These are phyloP conservation scores for Mucor saturninus DNA, from an alignment of 371 early-diverging fungal genomes.

Conservation along the genomic window DNA sequence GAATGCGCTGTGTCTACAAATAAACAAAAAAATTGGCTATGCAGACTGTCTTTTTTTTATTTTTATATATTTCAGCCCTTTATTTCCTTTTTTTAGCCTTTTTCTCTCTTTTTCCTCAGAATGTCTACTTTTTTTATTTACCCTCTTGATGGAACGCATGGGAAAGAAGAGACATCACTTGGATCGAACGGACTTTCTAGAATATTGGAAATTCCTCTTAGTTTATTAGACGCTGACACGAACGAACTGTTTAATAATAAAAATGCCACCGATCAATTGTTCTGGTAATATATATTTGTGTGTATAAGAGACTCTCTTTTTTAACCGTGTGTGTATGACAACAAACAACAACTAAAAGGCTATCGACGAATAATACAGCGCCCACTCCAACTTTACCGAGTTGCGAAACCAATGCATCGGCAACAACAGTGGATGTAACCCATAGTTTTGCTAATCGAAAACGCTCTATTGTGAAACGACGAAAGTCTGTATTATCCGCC, in stretches of 20 bases:
- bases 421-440: constrained; percentile 12
- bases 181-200: constrained; percentile 15
- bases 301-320: not conserved
- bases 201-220: constrained; percentile 23
- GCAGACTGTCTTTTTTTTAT: constrained; percentile 1
- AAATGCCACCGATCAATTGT: constrained; percentile 8
- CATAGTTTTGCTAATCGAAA: constrained; percentile 43
- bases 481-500: constrained; percentile 52
- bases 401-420: not conserved
- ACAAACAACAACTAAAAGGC: not conserved
- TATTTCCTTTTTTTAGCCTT: not conserved
- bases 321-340: not conserved
- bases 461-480: constrained; percentile 35
- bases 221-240: constrained; percentile 15
- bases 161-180: not conserved
- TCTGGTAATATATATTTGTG: constrained; percentile 10
- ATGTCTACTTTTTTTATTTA: constrained; percentile 25
- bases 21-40: not conserved
- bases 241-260: constrained; percentile 3
- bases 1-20: not conserved
- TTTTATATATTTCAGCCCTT: not conserved
- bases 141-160: constrained; percentile 4
- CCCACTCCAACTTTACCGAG: not conserved
- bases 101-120: not conserved
- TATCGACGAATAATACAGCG: not conserved